Conservation (phyloP, 1,284 basidiomycete species). For the Ceratobasidium sp. region DNA sequence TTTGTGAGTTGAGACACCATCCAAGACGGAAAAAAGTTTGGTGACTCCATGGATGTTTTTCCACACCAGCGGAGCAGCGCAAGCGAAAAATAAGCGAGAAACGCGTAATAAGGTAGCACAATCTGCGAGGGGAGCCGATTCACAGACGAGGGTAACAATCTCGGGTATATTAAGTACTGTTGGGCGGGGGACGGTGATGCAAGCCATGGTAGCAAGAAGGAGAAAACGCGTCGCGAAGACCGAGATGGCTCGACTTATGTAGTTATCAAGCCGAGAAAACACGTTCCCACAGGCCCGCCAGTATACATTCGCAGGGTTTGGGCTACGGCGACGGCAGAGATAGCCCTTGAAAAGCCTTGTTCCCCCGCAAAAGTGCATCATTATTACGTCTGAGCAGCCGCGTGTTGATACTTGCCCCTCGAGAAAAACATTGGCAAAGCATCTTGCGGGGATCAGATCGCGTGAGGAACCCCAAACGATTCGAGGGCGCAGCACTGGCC, state of each 20-base stretch:
- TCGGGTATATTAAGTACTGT: constrained; percentile 33
- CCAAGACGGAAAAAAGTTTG: constrained; percentile 25
- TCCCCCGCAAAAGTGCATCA: not conserved
- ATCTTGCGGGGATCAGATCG: not conserved
- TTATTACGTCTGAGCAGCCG: constrained; percentile 6
- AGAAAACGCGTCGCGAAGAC: not conserved
- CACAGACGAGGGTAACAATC: constrained; percentile 31
- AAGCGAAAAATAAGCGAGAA: constrained; percentile 28
- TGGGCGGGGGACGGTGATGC: not conserved
- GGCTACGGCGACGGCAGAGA: not conserved
- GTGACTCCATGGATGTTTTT: constrained; percentile 36
- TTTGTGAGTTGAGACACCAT: not conserved
- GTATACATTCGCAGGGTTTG: constrained; percentile 14
- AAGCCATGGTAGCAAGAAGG: constrained; percentile 26
- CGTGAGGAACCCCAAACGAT: not conserved
- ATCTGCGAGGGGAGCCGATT: constrained; percentile 17
- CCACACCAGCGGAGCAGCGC: constrained; percentile 29
- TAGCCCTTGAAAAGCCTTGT: not conserved
- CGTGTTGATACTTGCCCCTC: not conserved
- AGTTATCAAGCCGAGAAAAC: constrained; percentile 2
- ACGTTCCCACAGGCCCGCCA: constrained; percentile 9
- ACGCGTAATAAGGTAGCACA: constrained; percentile 32
- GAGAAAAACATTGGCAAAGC: not conserved
- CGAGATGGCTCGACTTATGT: not conserved
- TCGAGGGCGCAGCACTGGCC: not conserved